A percentile compares a stretch with the other conserved stretches of the same genome.
Evolutionary conservation across 2,329 filamentous ascomycete genomes (phyloP).

Genomic region (Fonsecaea pedrosoi): DNA sequence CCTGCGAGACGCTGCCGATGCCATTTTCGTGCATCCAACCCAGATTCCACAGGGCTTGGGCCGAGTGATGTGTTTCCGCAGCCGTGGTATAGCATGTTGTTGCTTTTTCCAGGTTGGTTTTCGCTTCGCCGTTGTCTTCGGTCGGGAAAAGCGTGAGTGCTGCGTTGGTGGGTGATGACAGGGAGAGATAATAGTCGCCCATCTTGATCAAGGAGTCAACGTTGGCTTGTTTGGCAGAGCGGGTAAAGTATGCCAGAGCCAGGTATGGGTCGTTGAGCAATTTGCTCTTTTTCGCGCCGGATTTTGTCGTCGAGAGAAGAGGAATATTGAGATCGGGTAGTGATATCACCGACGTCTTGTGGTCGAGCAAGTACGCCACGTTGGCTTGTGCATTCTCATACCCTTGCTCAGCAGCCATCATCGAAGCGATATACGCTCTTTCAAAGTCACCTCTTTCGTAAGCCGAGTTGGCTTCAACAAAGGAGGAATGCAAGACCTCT

Average conservation of each 20-base stretch:
- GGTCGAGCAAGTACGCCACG: slow-evolving; percentile 83
- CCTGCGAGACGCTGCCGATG: slow-evolving; percentile 80
- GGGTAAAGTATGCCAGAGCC: slow-evolving; percentile 91
- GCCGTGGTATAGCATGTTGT: slow-evolving; percentile 91
- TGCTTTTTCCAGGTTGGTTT: slow-evolving; percentile 79
- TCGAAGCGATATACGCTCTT: slow-evolving; percentile 77
- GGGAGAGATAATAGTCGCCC: slow-evolving; percentile 90
- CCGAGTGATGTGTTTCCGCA: slow-evolving; percentile 87
- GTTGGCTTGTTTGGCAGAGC: slow-evolving; percentile 90
- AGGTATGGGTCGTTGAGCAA: slow-evolving; percentile 65
- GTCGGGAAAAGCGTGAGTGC: background rate
- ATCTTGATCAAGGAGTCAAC: slow-evolving; percentile 96
- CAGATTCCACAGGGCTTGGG: slow-evolving; percentile 94
- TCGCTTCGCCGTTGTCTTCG: slow-evolving; percentile 20
- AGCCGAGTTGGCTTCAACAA: slow-evolving; percentile 81
- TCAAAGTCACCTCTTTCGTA: slow-evolving; percentile 81
- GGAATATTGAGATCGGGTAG: slow-evolving; percentile 56
- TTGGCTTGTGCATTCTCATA: slow-evolving; percentile 91
- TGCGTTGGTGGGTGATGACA: slow-evolving; percentile 11
- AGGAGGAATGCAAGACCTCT: slow-evolving; percentile 76
- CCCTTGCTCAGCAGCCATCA: slow-evolving; percentile 90
- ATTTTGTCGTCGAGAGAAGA: slow-evolving; percentile 55
- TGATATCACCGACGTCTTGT: slow-evolving; percentile 67
- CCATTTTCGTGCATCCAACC: slow-evolving; percentile 99
- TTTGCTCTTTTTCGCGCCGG: slow-evolving; percentile 50